These are phyloP conservation scores for Coemansia sp. DNA, from an alignment of 192 early-diverging fungal species.

Conservation along the genomic window DNA sequence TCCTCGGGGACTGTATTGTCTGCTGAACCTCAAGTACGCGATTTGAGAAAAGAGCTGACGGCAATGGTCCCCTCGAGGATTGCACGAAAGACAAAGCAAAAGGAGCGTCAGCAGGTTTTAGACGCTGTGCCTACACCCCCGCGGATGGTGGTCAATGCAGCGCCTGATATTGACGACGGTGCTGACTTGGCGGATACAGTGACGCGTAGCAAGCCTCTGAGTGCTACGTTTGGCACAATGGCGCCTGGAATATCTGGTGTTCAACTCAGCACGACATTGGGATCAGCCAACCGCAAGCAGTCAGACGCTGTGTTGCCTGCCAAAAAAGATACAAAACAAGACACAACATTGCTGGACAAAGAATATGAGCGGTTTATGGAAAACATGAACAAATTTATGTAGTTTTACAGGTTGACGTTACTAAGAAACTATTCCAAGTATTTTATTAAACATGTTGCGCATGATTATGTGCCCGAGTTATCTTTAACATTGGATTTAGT, in stretches of 20 bases:
- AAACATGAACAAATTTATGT: slow-evolving; percentile 47
- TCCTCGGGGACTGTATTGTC: slow-evolving; percentile 57
- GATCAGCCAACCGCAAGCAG: neutral
- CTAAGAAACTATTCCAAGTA: too few relatives aligned
- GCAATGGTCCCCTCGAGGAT: slow-evolving; percentile 68
- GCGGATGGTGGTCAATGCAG: slow-evolving; percentile 65
- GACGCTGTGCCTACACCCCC: slow-evolving; percentile 54
- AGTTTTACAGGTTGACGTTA: neutral
- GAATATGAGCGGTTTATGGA: slow-evolving; percentile 68
- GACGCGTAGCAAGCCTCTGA: neutral
- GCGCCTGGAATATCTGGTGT: neutral
- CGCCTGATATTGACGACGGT: slow-evolving; percentile 64
- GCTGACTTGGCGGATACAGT: neutral
- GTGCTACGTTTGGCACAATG: neutral
- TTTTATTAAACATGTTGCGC: too few relatives aligned
- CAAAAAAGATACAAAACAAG: neutral
- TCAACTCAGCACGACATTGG: neutral
- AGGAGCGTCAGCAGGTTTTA: slow-evolving; percentile 37
- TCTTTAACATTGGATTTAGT: too few relatives aligned
- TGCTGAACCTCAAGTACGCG: slow-evolving; percentile 75
- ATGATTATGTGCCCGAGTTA: too few relatives aligned
- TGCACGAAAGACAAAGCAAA: slow-evolving; percentile 53
- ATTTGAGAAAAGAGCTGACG: slow-evolving; percentile 78
- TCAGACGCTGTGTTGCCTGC: neutral
- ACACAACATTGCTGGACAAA: slow-evolving; percentile 50